Base-by-base conservation (phyloP, 2,329 filamentous ascomycete genomes). In the Ophiostoma sp. region DNA sequence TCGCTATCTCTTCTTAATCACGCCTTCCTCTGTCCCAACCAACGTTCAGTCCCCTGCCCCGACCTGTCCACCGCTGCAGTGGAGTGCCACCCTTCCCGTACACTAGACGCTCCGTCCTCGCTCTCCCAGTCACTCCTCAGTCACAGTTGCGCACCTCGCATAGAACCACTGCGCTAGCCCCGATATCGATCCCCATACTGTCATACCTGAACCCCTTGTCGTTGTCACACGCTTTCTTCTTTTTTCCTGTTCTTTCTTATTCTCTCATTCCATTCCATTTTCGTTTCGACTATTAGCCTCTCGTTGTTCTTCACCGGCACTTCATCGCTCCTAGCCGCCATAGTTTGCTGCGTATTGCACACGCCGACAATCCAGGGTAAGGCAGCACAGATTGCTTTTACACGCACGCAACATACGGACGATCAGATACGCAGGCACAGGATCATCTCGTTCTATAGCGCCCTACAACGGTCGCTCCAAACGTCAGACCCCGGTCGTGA, bases 121-220 rank as follows among this genome's bases (percentile, higher is more conserved):
- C 58, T 64, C 60, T 52, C 64, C 27, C 60, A 68, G 67, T 45
- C 58, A 38, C 62, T 49, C 67, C 41, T 27, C 49, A 18, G 67
- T 52, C 44, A 38, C 44, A 27, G 45, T 36, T 47, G 60, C 9
- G 12, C n/a, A n/a, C n/a, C 18, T 63, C n/a, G 27, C 14, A 40
- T 8, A 18, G 38, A 40, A 52, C 60, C 55, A 42, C 36, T 41
- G 49, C 58, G 64, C 58, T 45, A 69, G 65, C 68, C 27, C 68
- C 60, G 60, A 69, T 66, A 65, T 60, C 40, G 27, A 66, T 55
- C 52, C 14, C 58, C 68, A 47, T 64, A 66, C 27, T 60, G 55
- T 60, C 60, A 63, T 63, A 63, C 60, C 40, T 58, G 58, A 60
- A 52, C 65, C 40, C 68, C 40, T 18, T 62, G 41, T 58, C 68